A percentile compares a stretch with the other conserved stretches of the same genome.
These are phyloP conservation scores for Sphagnum tenellum DNA, from an alignment of 225 moss, liverwort and hornwort species.

Conservation along the genomic window DNA sequence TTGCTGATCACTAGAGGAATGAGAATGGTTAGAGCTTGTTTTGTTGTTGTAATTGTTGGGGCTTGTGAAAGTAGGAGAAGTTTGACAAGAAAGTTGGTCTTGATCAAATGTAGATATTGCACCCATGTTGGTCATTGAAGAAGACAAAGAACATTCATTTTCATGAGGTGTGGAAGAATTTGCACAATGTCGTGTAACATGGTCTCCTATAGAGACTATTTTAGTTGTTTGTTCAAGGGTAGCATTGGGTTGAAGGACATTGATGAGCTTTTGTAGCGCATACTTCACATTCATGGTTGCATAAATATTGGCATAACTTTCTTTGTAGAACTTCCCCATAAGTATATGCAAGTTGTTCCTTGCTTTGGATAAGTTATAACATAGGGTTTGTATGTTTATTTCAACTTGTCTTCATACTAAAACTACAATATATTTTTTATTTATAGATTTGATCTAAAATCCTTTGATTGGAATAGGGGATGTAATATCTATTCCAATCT, in stretches of 20 bases:
- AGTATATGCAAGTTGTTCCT: no score
- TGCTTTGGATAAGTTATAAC: no score
- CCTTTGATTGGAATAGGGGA: no score
- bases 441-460: no score
- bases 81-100: neutral
- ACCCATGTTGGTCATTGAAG: neutral
- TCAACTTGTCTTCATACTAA: no score
- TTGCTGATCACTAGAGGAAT: no score
- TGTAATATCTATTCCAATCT: no score
- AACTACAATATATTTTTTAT: no score
- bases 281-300: slow-evolving; percentile 6
- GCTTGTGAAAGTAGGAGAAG: neutral
- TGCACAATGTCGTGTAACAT: no score
- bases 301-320: slow-evolving; percentile 4
- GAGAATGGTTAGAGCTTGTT: no score
- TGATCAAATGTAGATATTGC: neutral
- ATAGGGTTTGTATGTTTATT: no score
- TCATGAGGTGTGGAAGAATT: neutral
- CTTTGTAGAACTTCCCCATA: slow-evolving; percentile 3
- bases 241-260: slow-evolving; percentile 1
- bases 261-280: slow-evolving; percentile 3
- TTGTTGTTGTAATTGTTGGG: no score
- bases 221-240: neutral
- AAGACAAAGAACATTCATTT: neutral
- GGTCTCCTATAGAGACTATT: neutral